Conservation (phyloP, 2,329 filamentous ascomycete genomes). For the Juglanconis sp. region DNA sequence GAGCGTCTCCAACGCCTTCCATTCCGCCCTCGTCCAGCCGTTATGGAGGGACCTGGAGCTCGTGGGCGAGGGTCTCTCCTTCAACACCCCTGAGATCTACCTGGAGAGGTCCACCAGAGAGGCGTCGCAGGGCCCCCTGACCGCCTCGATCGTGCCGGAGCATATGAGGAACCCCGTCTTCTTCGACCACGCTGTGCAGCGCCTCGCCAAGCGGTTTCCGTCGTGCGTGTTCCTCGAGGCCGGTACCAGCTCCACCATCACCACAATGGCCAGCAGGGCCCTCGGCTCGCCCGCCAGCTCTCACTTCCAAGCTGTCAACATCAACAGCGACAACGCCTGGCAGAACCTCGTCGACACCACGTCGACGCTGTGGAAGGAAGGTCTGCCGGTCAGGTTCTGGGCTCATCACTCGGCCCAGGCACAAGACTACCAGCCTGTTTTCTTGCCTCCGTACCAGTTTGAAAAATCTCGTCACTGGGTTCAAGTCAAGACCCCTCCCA, state of each 20-base stretch:
- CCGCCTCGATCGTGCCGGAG: conserved; percentile 21
- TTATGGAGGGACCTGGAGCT: conserved; percentile 33
- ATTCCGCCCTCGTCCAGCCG: conserved; percentile 38
- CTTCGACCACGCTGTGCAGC: conserved; percentile 34
- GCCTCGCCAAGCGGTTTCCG: conserved; percentile 19
- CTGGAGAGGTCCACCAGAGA: conserved; percentile 23
- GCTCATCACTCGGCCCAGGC: conserved; percentile 28
- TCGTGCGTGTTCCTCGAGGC: conserved; percentile 37
- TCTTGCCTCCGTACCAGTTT: conserved; percentile 42
- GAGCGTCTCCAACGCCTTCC: conserved; percentile 45
- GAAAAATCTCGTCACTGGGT: conserved; percentile 38
- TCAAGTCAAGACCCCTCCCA: conserved; percentile 26
- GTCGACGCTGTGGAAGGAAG: conserved; percentile 37
- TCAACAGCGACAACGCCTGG: conserved; percentile 20
- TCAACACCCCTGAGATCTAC: conserved; percentile 30
- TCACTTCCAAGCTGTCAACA: conserved; percentile 24
- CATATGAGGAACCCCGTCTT: conserved; percentile 44
- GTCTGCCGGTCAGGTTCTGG: conserved; percentile 36
- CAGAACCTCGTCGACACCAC: conserved; percentile 25
- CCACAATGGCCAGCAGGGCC: conserved; percentile 30
- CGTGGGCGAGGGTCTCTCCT: conserved; percentile 26
- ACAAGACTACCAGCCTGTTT: conserved; percentile 17
- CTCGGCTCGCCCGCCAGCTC: not conserved
- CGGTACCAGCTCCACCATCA: conserved; percentile 35
- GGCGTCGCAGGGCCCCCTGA: too few species aligned